These are phyloP conservation scores for Acorus calamus DNA, from an alignment of 106 monocot genomes.

Conservation along the genomic window DNA sequence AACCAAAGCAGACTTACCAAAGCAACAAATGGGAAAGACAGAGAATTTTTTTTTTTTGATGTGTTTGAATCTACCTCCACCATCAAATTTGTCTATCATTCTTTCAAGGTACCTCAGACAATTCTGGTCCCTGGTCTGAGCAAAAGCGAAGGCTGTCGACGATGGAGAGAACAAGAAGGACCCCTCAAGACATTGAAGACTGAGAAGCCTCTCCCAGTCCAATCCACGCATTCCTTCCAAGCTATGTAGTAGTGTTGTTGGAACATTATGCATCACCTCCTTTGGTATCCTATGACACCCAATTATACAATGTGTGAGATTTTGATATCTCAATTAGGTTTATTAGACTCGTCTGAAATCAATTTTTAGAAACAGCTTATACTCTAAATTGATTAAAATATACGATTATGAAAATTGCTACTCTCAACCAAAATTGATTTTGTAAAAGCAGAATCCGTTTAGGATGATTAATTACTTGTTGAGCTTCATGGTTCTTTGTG, in stretches of 20 bases:
- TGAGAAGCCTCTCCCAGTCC: constrained; percentile 67
- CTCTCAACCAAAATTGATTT: too few relatives aligned
- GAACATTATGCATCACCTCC: constrained; percentile 70
- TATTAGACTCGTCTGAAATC: too few relatives aligned
- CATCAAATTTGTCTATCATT: constrained; percentile 45
- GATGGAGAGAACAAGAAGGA: constrained; percentile 93
- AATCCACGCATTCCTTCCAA: constrained; percentile 75
- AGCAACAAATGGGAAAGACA: neutral
- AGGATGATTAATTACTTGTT: constrained; percentile 26
- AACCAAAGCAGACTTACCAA: neutral
- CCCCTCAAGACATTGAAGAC: constrained; percentile 53
- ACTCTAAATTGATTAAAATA: too few relatives aligned
- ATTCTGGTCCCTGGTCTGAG: constrained; percentile 51
- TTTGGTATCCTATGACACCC: constrained; percentile 55
- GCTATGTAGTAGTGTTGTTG: constrained; percentile 90
- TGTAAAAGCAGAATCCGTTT: neutral
- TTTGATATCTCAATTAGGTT: too few relatives aligned
- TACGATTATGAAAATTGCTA: too few relatives aligned
- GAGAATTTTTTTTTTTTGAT: too few relatives aligned
- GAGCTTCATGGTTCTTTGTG: constrained; percentile 60
- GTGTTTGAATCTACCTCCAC: constrained; percentile 74
- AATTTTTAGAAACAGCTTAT: too few relatives aligned
- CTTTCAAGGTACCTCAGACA: constrained; percentile 56
- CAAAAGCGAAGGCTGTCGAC: constrained; percentile 72
- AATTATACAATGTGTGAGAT: too few relatives aligned